Percentiles rank a stretch among this genome's conserved stretches.
These are phyloP conservation scores for Russula sp. DNA, from an alignment of 768 basidiomycete species.

Conservation along the genomic window DNA sequence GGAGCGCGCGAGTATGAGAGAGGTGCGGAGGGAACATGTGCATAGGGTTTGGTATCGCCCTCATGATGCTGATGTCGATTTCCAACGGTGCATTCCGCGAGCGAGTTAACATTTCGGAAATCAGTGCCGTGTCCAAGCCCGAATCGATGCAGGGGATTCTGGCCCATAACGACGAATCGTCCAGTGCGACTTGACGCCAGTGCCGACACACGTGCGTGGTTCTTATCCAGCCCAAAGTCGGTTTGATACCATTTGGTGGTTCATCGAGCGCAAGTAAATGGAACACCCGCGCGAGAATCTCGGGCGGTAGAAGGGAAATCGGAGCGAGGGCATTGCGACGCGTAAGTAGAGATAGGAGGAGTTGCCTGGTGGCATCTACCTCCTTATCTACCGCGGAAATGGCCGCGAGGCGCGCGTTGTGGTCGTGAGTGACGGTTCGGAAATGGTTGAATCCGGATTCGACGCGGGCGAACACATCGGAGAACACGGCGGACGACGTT, in stretches of 20 bases:
- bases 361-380: neutral
- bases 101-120: slow-evolving; percentile 14
- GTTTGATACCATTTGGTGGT: neutral
- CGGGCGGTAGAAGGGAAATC: slow-evolving; percentile 5
- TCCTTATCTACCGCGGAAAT: slow-evolving; percentile 11
- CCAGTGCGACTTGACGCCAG: slow-evolving; percentile 25
- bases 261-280: neutral
- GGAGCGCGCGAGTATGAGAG: slow-evolving; percentile 15
- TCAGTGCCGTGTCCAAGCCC: neutral
- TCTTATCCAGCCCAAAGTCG: neutral
- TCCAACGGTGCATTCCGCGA: slow-evolving; percentile 6
- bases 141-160: neutral
- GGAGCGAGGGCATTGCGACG: slow-evolving; percentile 5
- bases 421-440: neutral
- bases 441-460: neutral
- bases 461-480: neutral
- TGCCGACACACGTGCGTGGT: slow-evolving; percentile 26
- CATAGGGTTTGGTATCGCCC: neutral
- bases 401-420: neutral
- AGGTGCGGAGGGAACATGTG: slow-evolving; percentile 2
- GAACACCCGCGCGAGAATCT: slow-evolving; percentile 12
- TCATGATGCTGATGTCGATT: neutral
- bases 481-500: neutral
- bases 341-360: neutral
- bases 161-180: slow-evolving; percentile 17